Base-by-base conservation (phyloP, 768 basidiomycete genomes). In the Tricholoma sp. region DNA sequence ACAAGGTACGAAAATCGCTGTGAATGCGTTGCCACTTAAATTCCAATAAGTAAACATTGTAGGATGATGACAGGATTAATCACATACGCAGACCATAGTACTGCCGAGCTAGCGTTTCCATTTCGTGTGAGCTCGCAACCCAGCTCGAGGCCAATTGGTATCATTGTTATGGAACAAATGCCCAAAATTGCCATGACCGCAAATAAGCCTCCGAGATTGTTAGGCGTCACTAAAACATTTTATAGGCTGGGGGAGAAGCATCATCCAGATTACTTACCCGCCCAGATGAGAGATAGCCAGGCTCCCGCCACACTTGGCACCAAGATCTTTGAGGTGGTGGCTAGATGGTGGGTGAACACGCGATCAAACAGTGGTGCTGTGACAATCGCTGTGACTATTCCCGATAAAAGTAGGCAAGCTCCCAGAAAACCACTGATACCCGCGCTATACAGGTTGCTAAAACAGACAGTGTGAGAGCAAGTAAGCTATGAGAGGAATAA, bases 251-350 rank as follows among this genome's bases (percentile, higher is more conserved):
- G 19, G 32, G 35, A 16, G 18, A 14, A 34, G 11, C 11, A 19
- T 9, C 16, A n/a, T 21, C 54, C 21, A 8, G 35, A n/a, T 39
- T 39, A 68, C 80, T 24, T 66, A 89, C 89, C 82, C 52, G 86
- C 89, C 91, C 90, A 94, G 31, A 94, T 85, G 16, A 93, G 71
- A 4, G 83, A 81, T 12, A 93, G 68, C 89, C 90, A 93, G 21
- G 77, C 76, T 1, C 63, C 75, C 14, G 78, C 85, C 5, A 88
- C 73, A 45, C 85, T 66, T 1, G 90, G 90, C 14, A 84, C 77
- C 9, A 89, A 64, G 0, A 82, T 57, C 55, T 86, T 89, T 54
- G 78, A 63, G 2, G 84, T 81, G 10, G 82, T 59, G 0, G 83
- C 88, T 37, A 91, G 76, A 58, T 83, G 83, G 61, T 85, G 80